A percentile compares a stretch with the other conserved stretches of the same genome.
Evolutionary conservation across 495 filamentous ascomycete genomes (phyloP).

Genomic region (Poronia punctata): DNA sequence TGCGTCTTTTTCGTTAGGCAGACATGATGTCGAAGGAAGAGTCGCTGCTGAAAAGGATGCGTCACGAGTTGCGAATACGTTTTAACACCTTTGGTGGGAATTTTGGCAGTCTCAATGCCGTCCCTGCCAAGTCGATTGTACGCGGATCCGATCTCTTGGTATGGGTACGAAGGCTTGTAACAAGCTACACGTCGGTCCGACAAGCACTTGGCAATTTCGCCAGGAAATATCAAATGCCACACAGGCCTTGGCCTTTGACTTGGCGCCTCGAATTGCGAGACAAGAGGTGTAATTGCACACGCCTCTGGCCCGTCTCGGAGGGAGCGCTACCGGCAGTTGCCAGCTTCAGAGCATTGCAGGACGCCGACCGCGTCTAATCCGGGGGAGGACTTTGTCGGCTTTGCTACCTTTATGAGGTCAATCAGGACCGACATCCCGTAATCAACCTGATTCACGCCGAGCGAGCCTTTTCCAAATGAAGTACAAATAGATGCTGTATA

Average conservation of each 20-base stretch:
- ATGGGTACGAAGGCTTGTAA: constrained; percentile 11
- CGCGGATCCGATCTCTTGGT: constrained; percentile 29
- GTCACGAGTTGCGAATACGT: neutral
- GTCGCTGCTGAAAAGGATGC: neutral
- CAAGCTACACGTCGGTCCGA: constrained; percentile 25
- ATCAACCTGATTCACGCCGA: no score
- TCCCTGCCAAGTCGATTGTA: constrained; percentile 32
- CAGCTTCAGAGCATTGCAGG: no score
- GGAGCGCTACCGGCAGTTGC: constrained; percentile 3
- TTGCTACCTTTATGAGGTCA: neutral
- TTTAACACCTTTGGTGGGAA: neutral
- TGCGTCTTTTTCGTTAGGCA: neutral
- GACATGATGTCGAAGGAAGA: neutral
- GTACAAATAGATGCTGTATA: no score
- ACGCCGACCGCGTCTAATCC: constrained; percentile 10
- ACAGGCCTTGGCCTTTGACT: constrained; percentile 6
- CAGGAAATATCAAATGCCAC: constrained; percentile 2
- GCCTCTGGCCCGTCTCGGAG: constrained; percentile 6
- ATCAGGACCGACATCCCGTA: no score
- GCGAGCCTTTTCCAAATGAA: no score
- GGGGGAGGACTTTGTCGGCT: constrained; percentile 3
- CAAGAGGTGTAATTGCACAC: constrained; percentile 3
- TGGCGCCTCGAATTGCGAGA: constrained; percentile 4
- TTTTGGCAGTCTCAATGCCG: constrained; percentile 22
- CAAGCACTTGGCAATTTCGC: constrained; percentile 19